phyloP scores from a whole-genome alignment of 2,329 filamentous ascomycete species.

The Dryadomyces quercivorus region DNA sequence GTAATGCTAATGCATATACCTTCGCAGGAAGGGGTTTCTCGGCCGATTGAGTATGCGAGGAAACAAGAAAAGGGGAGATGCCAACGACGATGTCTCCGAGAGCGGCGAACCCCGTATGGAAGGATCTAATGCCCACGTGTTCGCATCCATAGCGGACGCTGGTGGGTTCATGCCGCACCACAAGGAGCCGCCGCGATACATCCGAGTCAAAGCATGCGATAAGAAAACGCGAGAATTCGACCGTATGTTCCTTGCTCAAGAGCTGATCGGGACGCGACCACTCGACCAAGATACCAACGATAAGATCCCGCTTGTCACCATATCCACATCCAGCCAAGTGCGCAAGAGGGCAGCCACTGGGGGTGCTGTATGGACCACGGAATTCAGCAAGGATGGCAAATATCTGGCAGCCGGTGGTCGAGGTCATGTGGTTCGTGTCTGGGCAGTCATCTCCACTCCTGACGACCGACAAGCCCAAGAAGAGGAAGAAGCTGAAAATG shows the following conservation, averaged over 20 bases:
- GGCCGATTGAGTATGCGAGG: conserved; percentile 64
- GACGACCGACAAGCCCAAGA: conserved; percentile 69
- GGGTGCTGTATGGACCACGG: conserved; percentile 79
- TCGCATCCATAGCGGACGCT: conserved; percentile 61
- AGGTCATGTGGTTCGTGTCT: conserved; percentile 74
- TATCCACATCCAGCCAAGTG: conserved; percentile 21
- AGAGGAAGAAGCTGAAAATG: conserved; percentile 46
- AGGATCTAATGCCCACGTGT: conserved; percentile 71
- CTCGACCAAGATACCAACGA: conserved; percentile 16
- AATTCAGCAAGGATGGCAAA: conserved; percentile 85
- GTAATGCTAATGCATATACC: background rate
- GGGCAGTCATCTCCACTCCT: conserved; percentile 71
- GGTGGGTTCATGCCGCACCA: conserved; percentile 72
- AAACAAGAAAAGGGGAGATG: conserved; percentile 58
- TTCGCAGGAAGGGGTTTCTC: conserved; percentile 71
- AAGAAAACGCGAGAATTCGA: conserved; percentile 77
- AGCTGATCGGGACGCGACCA: conserved; percentile 54
- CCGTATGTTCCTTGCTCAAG: conserved; percentile 81
- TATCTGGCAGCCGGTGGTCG: conserved; percentile 89
- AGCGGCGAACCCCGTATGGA: conserved; percentile 55
- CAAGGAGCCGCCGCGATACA: conserved; percentile 82
- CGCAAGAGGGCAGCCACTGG: conserved; percentile 29
- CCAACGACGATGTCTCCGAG: conserved; percentile 58
- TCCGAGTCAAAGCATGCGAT: conserved; percentile 69
- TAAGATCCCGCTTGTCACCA: conserved; percentile 15